These are phyloP conservation scores for Trichomonascaceae sp. DNA, from an alignment of 1,139 yeast genomes.

Conservation along the genomic window DNA sequence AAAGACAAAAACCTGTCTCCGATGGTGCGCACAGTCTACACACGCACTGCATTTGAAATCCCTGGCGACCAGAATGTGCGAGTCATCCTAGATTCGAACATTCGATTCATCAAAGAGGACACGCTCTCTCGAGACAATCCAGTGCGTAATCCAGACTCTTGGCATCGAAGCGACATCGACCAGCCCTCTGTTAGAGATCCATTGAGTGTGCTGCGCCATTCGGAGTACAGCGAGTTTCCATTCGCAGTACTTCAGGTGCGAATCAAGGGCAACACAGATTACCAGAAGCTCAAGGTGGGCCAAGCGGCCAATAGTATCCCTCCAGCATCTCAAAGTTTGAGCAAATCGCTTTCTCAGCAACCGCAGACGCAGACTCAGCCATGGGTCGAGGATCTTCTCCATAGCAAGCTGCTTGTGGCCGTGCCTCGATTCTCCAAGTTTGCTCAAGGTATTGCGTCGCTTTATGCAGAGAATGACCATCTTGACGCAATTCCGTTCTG, in stretches of 20 bases:
- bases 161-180: conserved; percentile 93
- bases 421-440: conserved; percentile 86
- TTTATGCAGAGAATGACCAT: conserved; percentile 82
- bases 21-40: conserved; percentile 70
- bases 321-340: conserved; percentile 5
- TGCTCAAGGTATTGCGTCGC: conserved; percentile 78
- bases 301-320: conserved; percentile 4
- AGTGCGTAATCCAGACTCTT: conserved; percentile 70
- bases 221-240: conserved; percentile 80
- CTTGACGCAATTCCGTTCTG: conserved; percentile 87
- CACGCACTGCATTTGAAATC: conserved; percentile 92
- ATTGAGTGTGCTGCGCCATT: conserved; percentile 61
- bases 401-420: conserved; percentile 74
- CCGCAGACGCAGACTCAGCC: conserved; percentile 33
- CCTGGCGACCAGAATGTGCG: conserved; percentile 94
- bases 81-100: conserved; percentile 79
- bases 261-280: conserved; percentile 23
- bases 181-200: conserved; percentile 54
- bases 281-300: conserved; percentile 2
- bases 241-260: conserved; percentile 86
- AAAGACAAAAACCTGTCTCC: conserved; percentile 63
- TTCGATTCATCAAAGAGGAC: conserved; percentile 81
- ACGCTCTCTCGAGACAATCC: conserved; percentile 74
- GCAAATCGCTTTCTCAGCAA: conserved; percentile 21
- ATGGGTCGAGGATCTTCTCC: conserved; percentile 83